Evolutionary conservation across 2,329 filamentous ascomycete genomes (phyloP).

Genomic region (Paraphaeosphaeria sporulosa): DNA sequence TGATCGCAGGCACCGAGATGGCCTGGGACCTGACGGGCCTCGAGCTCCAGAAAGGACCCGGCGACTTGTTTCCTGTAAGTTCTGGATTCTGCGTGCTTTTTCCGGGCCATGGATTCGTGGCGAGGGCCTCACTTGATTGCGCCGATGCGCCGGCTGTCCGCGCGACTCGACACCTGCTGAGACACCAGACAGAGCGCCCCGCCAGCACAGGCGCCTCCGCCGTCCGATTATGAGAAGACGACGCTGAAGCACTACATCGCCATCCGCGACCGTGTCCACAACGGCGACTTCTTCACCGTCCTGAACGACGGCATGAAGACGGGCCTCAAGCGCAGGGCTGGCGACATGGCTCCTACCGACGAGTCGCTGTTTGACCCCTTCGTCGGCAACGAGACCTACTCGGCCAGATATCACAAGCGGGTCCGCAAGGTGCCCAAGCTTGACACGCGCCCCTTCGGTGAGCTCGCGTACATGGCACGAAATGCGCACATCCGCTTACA

Average conservation of each 20-base stretch:
- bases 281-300: constrained; percentile 67
- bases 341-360: constrained; percentile 48
- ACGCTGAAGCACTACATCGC: constrained; percentile 60
- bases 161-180: constrained; percentile 26
- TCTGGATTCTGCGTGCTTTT: not conserved
- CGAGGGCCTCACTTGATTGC: too few species aligned
- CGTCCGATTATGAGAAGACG: constrained; percentile 54
- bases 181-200: constrained; percentile 36
- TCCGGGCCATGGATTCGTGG: too few species aligned
- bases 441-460: constrained; percentile 62
- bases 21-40: constrained; percentile 52
- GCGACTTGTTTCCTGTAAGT: constrained; percentile 52
- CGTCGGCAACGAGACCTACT: constrained; percentile 67
- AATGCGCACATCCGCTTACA: constrained; percentile 15
- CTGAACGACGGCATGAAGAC: constrained; percentile 58
- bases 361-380: constrained; percentile 64
- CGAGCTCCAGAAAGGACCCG: constrained; percentile 49
- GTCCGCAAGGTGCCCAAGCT: constrained; percentile 63
- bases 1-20: constrained; percentile 53
- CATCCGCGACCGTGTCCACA: constrained; percentile 63
- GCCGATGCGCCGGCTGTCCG: constrained; percentile 14
- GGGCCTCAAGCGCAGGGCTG: constrained; percentile 47
- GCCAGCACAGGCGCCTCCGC: constrained; percentile 48
- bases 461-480: constrained; percentile 31
- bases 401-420: constrained; percentile 65